phyloP scores from a whole-genome alignment of 805 yeast genomes.

The Barnettozyma californica region DNA sequence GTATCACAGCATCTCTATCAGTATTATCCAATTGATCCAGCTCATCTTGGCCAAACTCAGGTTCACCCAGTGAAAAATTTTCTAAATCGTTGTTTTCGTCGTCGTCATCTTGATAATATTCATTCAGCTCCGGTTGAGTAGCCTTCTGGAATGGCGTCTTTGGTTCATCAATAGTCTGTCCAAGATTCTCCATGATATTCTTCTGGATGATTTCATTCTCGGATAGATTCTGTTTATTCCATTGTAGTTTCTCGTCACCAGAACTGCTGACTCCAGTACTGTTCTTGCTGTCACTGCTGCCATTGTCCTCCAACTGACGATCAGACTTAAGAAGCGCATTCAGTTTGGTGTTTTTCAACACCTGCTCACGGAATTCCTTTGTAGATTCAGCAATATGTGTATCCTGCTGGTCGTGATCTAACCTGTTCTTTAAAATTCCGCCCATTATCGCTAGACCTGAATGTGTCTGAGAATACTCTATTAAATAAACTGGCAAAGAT shows the following conservation, averaged over 20 bases:
- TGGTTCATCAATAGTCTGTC: slow-evolving; percentile 80
- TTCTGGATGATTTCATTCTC: slow-evolving; percentile 62
- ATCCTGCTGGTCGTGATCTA: slow-evolving; percentile 25
- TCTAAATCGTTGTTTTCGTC: slow-evolving; percentile 35
- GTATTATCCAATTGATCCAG: slow-evolving; percentile 22
- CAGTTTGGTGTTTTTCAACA: slow-evolving; percentile 69
- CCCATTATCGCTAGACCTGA: slow-evolving; percentile 19
- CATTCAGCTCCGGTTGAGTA: slow-evolving; percentile 68
- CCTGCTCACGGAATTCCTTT: slow-evolving; percentile 55
- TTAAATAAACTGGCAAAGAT: not conserved
- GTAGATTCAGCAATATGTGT: slow-evolving; percentile 32
- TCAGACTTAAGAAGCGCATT: slow-evolving; percentile 53
- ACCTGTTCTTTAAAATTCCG: slow-evolving; percentile 53
- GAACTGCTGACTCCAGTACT: not conserved
- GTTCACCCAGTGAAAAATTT: slow-evolving; percentile 52
- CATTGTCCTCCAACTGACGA: slow-evolving; percentile 2
- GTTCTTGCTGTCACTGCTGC: not conserved
- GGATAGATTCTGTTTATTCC: slow-evolving; percentile 80
- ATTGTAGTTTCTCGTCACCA: slow-evolving; percentile 47
- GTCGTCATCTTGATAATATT: slow-evolving; percentile 72
- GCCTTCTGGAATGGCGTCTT: slow-evolving; percentile 95
- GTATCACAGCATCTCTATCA: slow-evolving; percentile 3
- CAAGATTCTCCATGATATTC: slow-evolving; percentile 40
- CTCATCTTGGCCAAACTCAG: slow-evolving; percentile 37
- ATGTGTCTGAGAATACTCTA: not conserved